phyloP scores from a whole-genome alignment of 352 stramenopile species.

The Phytophthora fragariae region DNA sequence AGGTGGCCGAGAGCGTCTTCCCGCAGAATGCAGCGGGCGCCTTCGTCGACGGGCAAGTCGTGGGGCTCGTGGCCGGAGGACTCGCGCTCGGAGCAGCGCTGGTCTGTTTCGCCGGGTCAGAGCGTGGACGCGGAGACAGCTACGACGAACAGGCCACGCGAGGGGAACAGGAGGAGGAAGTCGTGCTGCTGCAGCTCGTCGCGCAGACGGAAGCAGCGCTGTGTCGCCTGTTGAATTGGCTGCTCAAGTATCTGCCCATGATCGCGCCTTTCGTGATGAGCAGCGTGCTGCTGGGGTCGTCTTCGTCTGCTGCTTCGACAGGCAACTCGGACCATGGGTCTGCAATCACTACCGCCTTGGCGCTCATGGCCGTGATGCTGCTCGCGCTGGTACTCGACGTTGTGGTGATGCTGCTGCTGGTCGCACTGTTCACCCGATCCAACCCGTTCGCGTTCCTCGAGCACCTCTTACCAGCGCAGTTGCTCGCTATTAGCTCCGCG shows the following conservation, averaged over 20 bases:
- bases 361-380: slow-evolving; percentile 55
- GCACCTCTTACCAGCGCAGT: slow-evolving; percentile 55
- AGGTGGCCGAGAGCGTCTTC: slow-evolving; percentile 43
- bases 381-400: slow-evolving; percentile 55
- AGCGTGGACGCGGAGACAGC: not conserved
- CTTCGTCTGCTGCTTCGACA: not conserved
- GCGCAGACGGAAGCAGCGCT: slow-evolving; percentile 53
- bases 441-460: slow-evolving; percentile 59
- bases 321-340: slow-evolving; percentile 11
- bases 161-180: slow-evolving; percentile 24
- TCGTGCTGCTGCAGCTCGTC: slow-evolving; percentile 57
- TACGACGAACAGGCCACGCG: not conserved
- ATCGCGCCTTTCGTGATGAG: slow-evolving; percentile 56
- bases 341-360: slow-evolving; percentile 40
- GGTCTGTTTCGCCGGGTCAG: slow-evolving; percentile 22
- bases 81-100: slow-evolving; percentile 43
- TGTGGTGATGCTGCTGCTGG: slow-evolving; percentile 46
- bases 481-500: slow-evolving; percentile 57
- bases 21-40: slow-evolving; percentile 36
- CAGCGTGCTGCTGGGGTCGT: slow-evolving; percentile 42
- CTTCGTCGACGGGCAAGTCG: slow-evolving; percentile 43
- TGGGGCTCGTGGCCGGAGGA: slow-evolving; percentile 48
- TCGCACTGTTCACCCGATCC: slow-evolving; percentile 47
- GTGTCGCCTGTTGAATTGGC: slow-evolving; percentile 46
- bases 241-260: slow-evolving; percentile 52